Evolutionary conservation across 192 early-diverging fungal genomes (phyloP).

Genomic region (Coemansia sp.): DNA sequence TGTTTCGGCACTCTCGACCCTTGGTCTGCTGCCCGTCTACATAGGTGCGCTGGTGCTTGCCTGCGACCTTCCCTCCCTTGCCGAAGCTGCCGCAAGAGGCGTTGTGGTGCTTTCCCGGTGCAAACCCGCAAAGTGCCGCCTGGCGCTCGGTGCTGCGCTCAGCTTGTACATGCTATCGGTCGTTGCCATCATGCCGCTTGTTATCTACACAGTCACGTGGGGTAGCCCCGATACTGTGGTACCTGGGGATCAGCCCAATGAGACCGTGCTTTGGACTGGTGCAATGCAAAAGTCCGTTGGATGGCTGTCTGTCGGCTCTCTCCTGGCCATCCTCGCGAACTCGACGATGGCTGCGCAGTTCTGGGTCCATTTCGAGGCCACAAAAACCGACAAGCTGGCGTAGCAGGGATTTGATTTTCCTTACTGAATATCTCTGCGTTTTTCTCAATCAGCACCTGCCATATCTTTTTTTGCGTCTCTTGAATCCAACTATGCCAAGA

Average conservation of each 20-base stretch:
- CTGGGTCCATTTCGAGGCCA: neutral
- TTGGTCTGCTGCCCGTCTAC: slow-evolving; percentile 2
- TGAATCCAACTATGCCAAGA: too few species aligned
- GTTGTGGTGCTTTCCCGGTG: neutral
- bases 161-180: neutral
- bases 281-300: neutral
- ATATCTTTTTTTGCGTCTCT: too few species aligned
- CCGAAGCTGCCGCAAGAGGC: neutral
- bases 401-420: neutral
- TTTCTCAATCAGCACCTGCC: too few species aligned
- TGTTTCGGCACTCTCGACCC: neutral
- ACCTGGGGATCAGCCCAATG: neutral
- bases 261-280: neutral
- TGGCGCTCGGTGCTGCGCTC: neutral
- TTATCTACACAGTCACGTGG: slow-evolving; percentile 1
- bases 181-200: neutral
- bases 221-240: slow-evolving; percentile 7
- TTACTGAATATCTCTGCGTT: too few species aligned
- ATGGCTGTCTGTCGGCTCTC: neutral
- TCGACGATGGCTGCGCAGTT: neutral
- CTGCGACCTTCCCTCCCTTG: slow-evolving; percentile 12
- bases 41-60: slow-evolving; percentile 10
- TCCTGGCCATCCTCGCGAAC: neutral
- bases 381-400: neutral
- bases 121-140: neutral